phyloP scores from a whole-genome alignment of 2,329 filamentous ascomycete genomes.

The Geosmithia morbida region DNA sequence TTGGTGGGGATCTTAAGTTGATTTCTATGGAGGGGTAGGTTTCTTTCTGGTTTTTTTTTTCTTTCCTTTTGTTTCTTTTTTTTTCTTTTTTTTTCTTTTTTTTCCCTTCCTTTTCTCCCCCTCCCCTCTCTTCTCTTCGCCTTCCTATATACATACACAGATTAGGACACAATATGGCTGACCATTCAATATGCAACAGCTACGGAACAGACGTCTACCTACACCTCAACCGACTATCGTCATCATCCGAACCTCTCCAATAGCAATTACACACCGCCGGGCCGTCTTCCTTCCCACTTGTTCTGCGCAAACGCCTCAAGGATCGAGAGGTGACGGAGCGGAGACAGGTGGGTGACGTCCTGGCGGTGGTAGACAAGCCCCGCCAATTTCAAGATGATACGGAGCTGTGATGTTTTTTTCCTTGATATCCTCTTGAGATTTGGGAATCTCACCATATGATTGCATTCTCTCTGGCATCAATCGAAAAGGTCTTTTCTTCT shows the following conservation, averaged over 20 bases:
- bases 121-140: too few species aligned
- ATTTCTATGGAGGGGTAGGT: constrained; percentile 98
- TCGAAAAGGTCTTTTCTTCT: too few species aligned
- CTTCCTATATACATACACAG: too few species aligned
- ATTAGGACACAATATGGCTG: too few species aligned
- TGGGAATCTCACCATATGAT: too few species aligned
- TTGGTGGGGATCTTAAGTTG: constrained; percentile 90
- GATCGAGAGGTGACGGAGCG: constrained; percentile 66
- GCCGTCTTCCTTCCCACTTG: constrained; percentile 16
- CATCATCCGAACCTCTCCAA: constrained; percentile 91
- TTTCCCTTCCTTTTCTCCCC: too few species aligned
- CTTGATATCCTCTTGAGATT: too few species aligned
- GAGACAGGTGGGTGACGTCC: constrained; percentile 80
- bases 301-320: constrained; percentile 51
- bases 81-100: too few species aligned
- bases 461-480: too few species aligned
- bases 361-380: constrained; percentile 52
- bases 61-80: too few species aligned
- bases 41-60: neutral
- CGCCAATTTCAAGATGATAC: constrained; percentile 8
- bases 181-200: too few species aligned
- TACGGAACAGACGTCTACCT: constrained; percentile 98
- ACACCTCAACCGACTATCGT: constrained; percentile 89
- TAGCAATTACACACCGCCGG: constrained; percentile 55
- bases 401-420: neutral